phyloP scores from a whole-genome alignment of 129 eudicot species.

The Arctium minus region DNA sequence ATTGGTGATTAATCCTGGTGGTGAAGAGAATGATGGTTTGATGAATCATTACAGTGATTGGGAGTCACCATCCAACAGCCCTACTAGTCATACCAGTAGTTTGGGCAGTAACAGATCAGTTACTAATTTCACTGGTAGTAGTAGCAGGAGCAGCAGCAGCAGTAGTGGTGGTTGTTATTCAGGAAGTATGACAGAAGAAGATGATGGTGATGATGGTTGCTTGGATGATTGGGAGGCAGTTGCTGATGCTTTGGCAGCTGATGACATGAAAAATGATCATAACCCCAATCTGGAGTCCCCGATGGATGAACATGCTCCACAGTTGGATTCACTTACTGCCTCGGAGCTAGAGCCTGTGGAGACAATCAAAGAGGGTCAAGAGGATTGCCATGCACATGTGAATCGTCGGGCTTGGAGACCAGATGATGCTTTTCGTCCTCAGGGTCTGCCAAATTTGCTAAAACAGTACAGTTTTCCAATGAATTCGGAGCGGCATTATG shows the following conservation, averaged over 20 bases:
- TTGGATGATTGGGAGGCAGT: conserved; percentile 79
- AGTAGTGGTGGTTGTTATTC: conserved; percentile 51
- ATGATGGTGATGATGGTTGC: conserved; percentile 49
- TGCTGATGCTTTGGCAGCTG: conserved; percentile 78
- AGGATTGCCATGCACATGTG: conserved; percentile 33
- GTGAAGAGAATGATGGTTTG: conserved; percentile 38
- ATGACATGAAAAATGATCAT: conserved; percentile 36
- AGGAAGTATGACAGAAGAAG: conserved; percentile 61
- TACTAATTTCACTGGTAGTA: conserved; percentile 41
- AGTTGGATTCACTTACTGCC: conserved; percentile 1
- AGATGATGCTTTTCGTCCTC: conserved; percentile 82
- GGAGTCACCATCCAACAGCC: conserved; percentile 55
- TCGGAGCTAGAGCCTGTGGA: conserved; percentile 19
- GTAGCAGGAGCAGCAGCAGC: conserved; percentile 47
- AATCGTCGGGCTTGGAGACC: conserved; percentile 69
- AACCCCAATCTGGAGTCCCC: conserved; percentile 15
- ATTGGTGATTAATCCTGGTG: conserved; percentile 35
- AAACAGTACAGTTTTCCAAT: conserved; percentile 62
- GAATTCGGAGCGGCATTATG: conserved; percentile 39
- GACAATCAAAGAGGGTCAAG: conserved; percentile 6
- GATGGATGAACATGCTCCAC: conserved; percentile 24
- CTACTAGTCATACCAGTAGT: conserved; percentile 40
- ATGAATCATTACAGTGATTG: conserved; percentile 46
- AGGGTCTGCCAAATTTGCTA: conserved; percentile 55
- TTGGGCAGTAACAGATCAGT: conserved; percentile 46